A percentile compares a stretch with the other conserved stretches of the same genome.
Evolutionary conservation across 2,329 filamentous ascomycete species (phyloP).

Genomic region (Knufia fluminis): DNA sequence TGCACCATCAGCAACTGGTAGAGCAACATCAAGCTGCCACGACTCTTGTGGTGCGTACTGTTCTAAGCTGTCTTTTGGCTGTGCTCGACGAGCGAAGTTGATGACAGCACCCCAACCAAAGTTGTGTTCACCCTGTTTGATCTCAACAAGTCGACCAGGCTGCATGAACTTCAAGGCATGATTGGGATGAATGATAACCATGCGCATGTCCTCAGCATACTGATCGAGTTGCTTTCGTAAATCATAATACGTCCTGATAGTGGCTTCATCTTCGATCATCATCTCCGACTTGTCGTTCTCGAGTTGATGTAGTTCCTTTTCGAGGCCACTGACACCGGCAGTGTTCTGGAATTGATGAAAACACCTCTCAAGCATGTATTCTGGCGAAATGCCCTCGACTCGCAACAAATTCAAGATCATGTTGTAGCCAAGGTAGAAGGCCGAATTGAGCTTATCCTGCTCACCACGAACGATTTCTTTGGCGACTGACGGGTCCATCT

Average conservation of each 20-base stretch:
- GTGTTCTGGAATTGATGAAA: constrained; percentile 98
- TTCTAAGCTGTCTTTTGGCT: constrained; percentile 54
- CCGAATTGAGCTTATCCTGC: constrained; percentile 94
- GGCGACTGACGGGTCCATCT: constrained; percentile 88
- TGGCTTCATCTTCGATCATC: constrained; percentile 73
- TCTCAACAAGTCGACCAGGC: constrained; percentile 74
- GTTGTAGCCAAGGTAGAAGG: constrained; percentile 96
- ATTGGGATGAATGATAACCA: constrained; percentile 83
- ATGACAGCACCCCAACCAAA: constrained; percentile 93
- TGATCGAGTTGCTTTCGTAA: constrained; percentile 72
- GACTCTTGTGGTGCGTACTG: constrained; percentile 65
- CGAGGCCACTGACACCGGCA: constrained; percentile 70
- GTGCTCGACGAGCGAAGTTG: constrained; percentile 58
- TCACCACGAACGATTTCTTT: constrained; percentile 93
- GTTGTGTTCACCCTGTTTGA: constrained; percentile 70
- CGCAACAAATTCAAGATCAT: constrained; percentile 96
- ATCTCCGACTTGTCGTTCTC: constrained; percentile 66
- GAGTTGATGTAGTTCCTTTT: constrained; percentile 70
- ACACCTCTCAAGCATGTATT: constrained; percentile 97
- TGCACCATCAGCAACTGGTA: constrained; percentile 50
- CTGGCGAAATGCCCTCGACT: constrained; percentile 97
- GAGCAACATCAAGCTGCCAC: constrained; percentile 72
- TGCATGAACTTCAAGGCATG: constrained; percentile 80
- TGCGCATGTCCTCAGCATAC: constrained; percentile 80
- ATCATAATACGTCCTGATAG: constrained; percentile 89